Base-by-base conservation (phyloP, 352 stramenopile species). In the Elongisporangium anandrum region DNA sequence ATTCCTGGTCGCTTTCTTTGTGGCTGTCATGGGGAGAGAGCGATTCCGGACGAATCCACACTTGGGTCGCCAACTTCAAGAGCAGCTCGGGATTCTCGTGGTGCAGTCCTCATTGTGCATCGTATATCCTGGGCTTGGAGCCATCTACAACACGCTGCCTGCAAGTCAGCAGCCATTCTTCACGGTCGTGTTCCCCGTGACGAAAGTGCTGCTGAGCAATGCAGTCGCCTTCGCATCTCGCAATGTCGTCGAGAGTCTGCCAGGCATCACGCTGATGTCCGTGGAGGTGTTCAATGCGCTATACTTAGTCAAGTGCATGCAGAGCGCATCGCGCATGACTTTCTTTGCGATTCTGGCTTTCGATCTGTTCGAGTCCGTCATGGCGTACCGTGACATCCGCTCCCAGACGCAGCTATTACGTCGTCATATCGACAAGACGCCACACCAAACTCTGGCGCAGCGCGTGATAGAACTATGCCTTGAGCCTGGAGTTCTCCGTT, bases 241-340 rank as follows among this genome's bases (percentile, higher is more conserved):
- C 4, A 8, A 41, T 41, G 29, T 13, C 3, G 24, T 34, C 9
- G 29, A 41, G 29, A 41, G 1, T 15, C 13, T 41, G 9, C 29
- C 29, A 41, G 61, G 50, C 20, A 22, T 64, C 15, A 39, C 39
- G 2, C 59, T 66, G 16, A 4, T 69, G 4, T 68, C 66, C 0
- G 59, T 68, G 19, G 52, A 74, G 21, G 66, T 68, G n/a, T 74
- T 74, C 60, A 74, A 74, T 23, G 57, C 67, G 0, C 23, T 74
- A 1, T 71, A 71, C 20, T 20, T 74, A 8, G 67, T 59, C 9
- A 70, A 63, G 0, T 59, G 39, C 34, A 70, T 70, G 66, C 66
- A 70, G 45, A 60, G 29, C n/a, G 16, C 64, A 1, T 41, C 29
- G 1, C 29, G 29, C 9, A 15, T 41, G 29, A 41, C 29, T 9